Evolutionary conservation across 169 alveolate species (phyloP), one percentile per base, ranked within the genome.

Genomic region (Cryptosporidium sp.): DNA sequence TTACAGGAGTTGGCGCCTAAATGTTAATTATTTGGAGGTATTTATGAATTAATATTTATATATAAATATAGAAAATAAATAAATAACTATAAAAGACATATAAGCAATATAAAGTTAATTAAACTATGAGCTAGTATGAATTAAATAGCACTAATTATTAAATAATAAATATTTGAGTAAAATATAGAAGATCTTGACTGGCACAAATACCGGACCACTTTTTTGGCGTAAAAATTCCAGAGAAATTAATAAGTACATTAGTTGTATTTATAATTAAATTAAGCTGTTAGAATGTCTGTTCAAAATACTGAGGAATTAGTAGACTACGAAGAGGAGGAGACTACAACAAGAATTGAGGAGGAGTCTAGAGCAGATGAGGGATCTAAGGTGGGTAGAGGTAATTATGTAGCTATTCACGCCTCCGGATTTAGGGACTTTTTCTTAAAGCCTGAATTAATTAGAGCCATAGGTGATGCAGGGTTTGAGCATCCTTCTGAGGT

Each of bases 401-500:
- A 96, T 68, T 95, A 95, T 87, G 97, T 95, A 51, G 96, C 97
- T 18, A 95, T 95, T 73, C 98, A 95, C 91, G 97, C 97, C 44
- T 95, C 97, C 69, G 97, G 97, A 0, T 96, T 97, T 94, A 97
- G 98, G 86, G 99, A 98, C 91, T 97, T 98, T 94, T 95, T 97
- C 75, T 95, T 98, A 91, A 97, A 96, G 93, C 99, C 99, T 21
- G 99, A 98, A 92, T 94, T 98, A 44, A 93, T 96, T 72, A 94
- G 99, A 75, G 99, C 99, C 31, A 97, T 98, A 61, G 96, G 97
- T 70, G 99, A 97, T 85, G 98, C 98, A 62, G 99, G 99, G 26
- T 98, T 98, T 91, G 99, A 98, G 92, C 99, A 96, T 92, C 99
- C 99, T 21, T 97, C 99, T 21, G 99, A 98, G 91, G 99, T 98